Base-by-base conservation (phyloP, 2,329 filamentous ascomycete genomes). In the Sclerotinia borealis region DNA sequence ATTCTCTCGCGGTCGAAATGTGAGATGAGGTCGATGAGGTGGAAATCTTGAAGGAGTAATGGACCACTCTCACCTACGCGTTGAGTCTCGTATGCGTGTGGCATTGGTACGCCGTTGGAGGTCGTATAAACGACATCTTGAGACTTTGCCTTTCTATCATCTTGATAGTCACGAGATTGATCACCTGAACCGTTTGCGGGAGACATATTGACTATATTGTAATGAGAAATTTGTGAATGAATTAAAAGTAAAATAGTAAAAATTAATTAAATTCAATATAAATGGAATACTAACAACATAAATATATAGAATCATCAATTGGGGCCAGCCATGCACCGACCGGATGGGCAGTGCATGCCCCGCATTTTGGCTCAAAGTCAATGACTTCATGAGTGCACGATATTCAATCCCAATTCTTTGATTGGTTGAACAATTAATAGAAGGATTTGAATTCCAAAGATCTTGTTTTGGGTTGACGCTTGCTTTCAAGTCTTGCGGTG, bases 1-100 rank as follows among this genome's bases (percentile, higher is more conserved):
- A 87, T 87, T 27, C 85, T 76, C 73, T 87, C 60, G 8, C 84
- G 79, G 64, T 83, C 80, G 69, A 87, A 87, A 70, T 87, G 84
- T 2, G 85, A 80, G 0, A 87, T 74, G 0, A 82, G 80, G 66
- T 87, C 83, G 63, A 87, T 81, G n/a, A 87, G 71, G 59, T 85
- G 83, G n/a, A 83, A 85, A 68, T 86, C 83, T 65, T 82, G 78
- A 0, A 86, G 75, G 1, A 87, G 78, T 0, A 86, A 77, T 36
- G 84, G 83, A 0, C 84, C 84, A 49, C 82, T 84, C 43, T 67
- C 64, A 8, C 69, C 69, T 19, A 55, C 55, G 7, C 70, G 65
- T 73, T 86, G 83, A 0, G 79, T 71, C 69, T 84, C 83, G 68
- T 86, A 85, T 1, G 83, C 82, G 67, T 86, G 83, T 10, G 83